Percentiles rank a stretch among this genome's conserved stretches.
phyloP scores from a whole-genome alignment of 2,329 filamentous ascomycete species.

The Calonectria pauciramosa region DNA sequence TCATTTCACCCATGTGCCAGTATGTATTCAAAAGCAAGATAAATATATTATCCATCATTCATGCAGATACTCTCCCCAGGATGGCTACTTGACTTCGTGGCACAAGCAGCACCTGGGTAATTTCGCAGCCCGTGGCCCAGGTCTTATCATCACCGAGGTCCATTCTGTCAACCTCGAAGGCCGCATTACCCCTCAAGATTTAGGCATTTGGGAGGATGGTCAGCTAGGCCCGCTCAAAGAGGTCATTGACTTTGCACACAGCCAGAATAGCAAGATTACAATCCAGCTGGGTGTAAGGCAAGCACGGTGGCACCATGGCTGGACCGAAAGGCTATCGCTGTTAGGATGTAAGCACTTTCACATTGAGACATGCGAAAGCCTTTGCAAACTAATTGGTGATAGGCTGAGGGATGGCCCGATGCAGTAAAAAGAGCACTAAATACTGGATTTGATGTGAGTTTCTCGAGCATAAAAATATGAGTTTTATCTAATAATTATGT shows the following conservation, averaged over 20 bases:
- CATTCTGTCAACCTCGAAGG: slow-evolving; percentile 76
- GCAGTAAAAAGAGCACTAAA: slow-evolving; percentile 37
- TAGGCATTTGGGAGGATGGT: slow-evolving; percentile 78
- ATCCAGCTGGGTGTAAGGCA: slow-evolving; percentile 77
- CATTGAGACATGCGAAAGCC: too few species aligned
- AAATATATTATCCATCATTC: background rate
- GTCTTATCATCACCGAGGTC: slow-evolving; percentile 77
- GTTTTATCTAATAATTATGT: background rate
- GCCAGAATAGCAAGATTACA: slow-evolving; percentile 75
- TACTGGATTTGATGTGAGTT: slow-evolving; percentile 38
- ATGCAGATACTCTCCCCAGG: slow-evolving; percentile 49
- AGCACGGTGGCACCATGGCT: slow-evolving; percentile 50
- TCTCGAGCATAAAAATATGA: background rate
- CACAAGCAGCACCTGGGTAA: slow-evolving; percentile 58
- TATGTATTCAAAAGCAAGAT: slow-evolving; percentile 40
- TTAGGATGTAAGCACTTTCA: slow-evolving; percentile 27
- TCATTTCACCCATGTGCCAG: slow-evolving; percentile 63
- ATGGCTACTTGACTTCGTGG: slow-evolving; percentile 58
- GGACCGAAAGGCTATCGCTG: slow-evolving; percentile 40
- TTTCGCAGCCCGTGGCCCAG: slow-evolving; percentile 60
- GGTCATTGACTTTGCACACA: slow-evolving; percentile 73
- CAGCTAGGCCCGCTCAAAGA: slow-evolving; percentile 73
- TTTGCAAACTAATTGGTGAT: background rate
- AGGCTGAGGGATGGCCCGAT: slow-evolving; percentile 44
- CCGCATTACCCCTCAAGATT: slow-evolving; percentile 78